These are phyloP conservation scores for Cucurbita moschata DNA, from an alignment of 306 rosid species.

Conservation along the genomic window DNA sequence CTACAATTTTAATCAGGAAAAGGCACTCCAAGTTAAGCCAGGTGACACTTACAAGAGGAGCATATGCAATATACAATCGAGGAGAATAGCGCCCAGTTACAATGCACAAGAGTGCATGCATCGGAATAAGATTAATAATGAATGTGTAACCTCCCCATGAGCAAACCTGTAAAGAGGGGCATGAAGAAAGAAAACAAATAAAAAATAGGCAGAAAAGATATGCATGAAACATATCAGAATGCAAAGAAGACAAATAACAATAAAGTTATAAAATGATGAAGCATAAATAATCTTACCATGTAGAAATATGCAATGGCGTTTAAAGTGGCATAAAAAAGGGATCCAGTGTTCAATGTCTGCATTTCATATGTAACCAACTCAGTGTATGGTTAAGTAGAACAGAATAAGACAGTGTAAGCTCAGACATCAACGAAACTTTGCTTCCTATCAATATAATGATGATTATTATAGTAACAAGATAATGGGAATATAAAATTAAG, in stretches of 20 bases:
- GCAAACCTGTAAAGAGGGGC: constrained; percentile 68
- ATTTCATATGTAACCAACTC: constrained; percentile 17
- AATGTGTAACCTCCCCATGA: constrained; percentile 99
- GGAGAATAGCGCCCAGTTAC: constrained; percentile 91
- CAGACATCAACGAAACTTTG: background rate
- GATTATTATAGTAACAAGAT: background rate
- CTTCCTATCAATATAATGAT: background rate
- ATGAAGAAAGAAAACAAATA: background rate
- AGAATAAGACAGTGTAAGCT: constrained; percentile 13
- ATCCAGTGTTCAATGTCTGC: constrained; percentile 94
- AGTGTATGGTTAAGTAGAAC: background rate
- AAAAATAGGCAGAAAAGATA: constrained; percentile 33
- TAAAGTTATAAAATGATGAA: constrained; percentile 2
- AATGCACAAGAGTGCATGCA: constrained; percentile 95
- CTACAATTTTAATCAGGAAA: background rate
- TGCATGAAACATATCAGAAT: background rate
- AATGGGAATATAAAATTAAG: background rate
- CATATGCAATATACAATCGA: constrained; percentile 86
- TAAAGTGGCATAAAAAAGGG: constrained; percentile 93
- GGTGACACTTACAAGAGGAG: constrained; percentile 79
- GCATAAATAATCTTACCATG: constrained; percentile 51
- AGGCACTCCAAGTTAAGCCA: background rate
- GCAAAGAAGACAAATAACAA: background rate
- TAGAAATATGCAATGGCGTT: constrained; percentile 91
- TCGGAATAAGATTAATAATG: constrained; percentile 94